phyloP scores from a whole-genome alignment of 192 early-diverging fungal genomes.

The Coemansia sp. region DNA sequence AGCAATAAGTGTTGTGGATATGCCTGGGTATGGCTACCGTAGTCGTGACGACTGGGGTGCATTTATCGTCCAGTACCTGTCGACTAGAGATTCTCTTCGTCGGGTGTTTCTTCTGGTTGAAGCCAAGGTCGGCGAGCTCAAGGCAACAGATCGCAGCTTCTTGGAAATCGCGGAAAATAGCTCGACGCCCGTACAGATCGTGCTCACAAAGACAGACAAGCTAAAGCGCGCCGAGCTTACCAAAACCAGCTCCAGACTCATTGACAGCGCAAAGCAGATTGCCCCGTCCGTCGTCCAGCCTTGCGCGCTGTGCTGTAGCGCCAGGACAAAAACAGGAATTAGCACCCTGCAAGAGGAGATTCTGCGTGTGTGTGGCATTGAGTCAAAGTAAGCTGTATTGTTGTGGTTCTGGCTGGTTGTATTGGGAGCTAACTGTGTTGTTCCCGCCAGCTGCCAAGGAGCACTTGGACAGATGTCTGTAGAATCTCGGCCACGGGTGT shows the following conservation, averaged over 20 bases:
- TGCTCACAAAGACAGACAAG: constrained; percentile 55
- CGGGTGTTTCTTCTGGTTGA: constrained; percentile 55
- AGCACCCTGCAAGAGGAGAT: constrained; percentile 36
- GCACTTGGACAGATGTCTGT: constrained; percentile 10
- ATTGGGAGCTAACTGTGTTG: not conserved
- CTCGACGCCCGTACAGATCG: constrained; percentile 28
- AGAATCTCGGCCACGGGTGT: constrained; percentile 18
- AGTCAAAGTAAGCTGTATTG: too few relatives aligned
- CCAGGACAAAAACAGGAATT: constrained; percentile 32
- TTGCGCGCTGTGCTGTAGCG: constrained; percentile 27
- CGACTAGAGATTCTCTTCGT: constrained; percentile 32
- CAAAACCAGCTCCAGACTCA: constrained; percentile 5
- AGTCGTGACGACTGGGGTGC: constrained; percentile 52
- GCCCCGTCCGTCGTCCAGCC: constrained; percentile 33
- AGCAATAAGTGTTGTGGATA: constrained; percentile 48
- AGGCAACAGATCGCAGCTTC: constrained; percentile 42
- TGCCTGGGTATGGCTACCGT: constrained; percentile 59
- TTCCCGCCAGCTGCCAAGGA: constrained; percentile 16
- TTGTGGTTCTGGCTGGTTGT: too few relatives aligned
- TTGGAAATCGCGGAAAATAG: constrained; percentile 40
- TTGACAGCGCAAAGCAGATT: constrained; percentile 12
- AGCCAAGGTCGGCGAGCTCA: constrained; percentile 55
- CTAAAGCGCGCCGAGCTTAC: constrained; percentile 30
- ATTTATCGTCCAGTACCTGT: constrained; percentile 50
- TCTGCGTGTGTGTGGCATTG: constrained; percentile 24